A percentile compares a stretch with the other conserved stretches of the same genome.
Conservation (phyloP, 169 alveolate genomes). For the Eimeria nieschulzi region DNA sequence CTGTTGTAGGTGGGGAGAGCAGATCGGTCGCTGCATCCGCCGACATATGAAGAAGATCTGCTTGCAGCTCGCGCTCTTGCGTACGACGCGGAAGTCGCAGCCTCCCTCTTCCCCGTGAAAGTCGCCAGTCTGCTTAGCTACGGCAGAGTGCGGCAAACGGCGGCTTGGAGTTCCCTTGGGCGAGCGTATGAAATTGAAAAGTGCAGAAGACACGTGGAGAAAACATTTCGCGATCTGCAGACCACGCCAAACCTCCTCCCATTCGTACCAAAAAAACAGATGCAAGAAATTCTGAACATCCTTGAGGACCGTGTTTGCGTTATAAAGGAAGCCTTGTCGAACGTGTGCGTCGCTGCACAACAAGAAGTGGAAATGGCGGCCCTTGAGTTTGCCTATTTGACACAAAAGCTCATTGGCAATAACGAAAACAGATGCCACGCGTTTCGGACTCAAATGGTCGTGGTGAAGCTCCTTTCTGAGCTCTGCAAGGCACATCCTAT, state of each 20-base stretch:
- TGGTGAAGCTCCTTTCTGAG: not conserved
- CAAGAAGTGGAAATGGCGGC: not conserved
- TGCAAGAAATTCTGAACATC: not conserved
- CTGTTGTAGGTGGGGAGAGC: not conserved
- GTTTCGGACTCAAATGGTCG: not conserved
- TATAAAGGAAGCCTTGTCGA: not conserved
- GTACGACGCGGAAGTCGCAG: not conserved
- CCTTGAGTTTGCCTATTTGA: not conserved
- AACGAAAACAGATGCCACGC: too few relatives aligned
- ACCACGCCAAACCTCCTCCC: not conserved
- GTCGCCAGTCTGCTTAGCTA: not conserved
- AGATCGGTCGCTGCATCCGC: not conserved
- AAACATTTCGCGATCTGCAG: not conserved
- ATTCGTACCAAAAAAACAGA: too few relatives aligned
- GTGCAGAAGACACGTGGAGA: not conserved
- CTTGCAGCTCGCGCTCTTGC: not conserved
- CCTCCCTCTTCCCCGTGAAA: not conserved
- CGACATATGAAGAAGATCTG: not conserved
- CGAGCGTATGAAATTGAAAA: not conserved
- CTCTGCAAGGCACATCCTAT: not conserved
- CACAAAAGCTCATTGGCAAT: not conserved
- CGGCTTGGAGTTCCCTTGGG: not conserved
- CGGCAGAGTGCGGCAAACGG: not conserved
- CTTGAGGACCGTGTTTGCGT: not conserved
- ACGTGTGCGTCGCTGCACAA: slow-evolving; percentile 6